Base-by-base conservation (phyloP, 257 asterid species). In the Osmanthus fragrans region DNA sequence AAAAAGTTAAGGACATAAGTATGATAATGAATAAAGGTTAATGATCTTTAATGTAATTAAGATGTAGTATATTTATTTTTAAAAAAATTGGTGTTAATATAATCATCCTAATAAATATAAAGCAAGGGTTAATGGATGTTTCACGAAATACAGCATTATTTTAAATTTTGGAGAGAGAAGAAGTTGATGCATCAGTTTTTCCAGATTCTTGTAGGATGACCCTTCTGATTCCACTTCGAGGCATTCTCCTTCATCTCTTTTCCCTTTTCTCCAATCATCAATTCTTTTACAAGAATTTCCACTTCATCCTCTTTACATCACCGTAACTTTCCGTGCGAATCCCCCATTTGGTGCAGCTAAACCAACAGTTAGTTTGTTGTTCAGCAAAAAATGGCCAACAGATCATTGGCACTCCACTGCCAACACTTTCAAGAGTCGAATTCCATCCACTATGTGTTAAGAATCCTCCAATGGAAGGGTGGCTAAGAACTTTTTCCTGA, bases 371-470 rank as follows among this genome's bases (percentile, higher is more conserved):
- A 0, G 91, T 88, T 37, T 79, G 93, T 37, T 91, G 92, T 5
- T 91, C 97, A 0, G 91, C 88, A 40, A 89, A 89, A 21, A 88
- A 88, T 0, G 94, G 97, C 92, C 93, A 91, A 21, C 91, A 88
- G 0, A 89, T 71, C 92, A 91, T 87, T 0, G 97, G 89, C 7
- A 88, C 88, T 0, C 93, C 92, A 30, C 49, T 16, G 12, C 63
- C 5, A 4, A 89, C 78, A 4, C 89, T 82, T 67, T 88, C 88
- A 0, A 88, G 79, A 8, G 89, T 88, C 2, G 92, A 88, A 72
- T 88, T 86, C 91, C 96, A 87, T 27, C 94, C 94, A 27, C 74
- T 63, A 32, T 88, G 95, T 33, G 92, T 89, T 47, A 89, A 34
- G 30, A 91, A 91, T 2, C 93, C 97, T 30, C 91, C 91, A 3